Evolutionary conservation across 1,284 basidiomycete species (phyloP), one percentile per base, ranked within the genome.

Genomic region (Leccinum angustisporum): DNA sequence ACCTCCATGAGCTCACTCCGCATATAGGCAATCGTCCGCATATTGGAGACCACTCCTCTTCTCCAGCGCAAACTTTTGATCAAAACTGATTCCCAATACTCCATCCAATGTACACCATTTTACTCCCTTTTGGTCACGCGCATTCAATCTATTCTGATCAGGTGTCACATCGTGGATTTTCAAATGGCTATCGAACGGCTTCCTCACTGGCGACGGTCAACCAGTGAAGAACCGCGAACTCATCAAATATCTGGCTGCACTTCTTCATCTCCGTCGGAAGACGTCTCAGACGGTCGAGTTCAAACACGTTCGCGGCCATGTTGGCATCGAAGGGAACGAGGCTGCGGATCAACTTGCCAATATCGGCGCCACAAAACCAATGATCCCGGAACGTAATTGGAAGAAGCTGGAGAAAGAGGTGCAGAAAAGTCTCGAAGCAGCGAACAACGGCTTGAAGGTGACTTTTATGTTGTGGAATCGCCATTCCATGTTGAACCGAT

Each of bases 81-180:
- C 69, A 86, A 86, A 69, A 86, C 90, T 0, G 93, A 94, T 73
- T 94, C 91, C 1, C 73, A 81, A 53, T 95, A 94, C 70, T 86
- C 85, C 13, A 91, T 92, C 11, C 77, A 85, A 61, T 90, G 90
- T 91, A 61, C 34, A 77, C 66, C 62, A 54, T 21, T 21, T 53
- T 46, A 27, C 48, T 21, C 55, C 33, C 16, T 62, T 56, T 16
- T 55, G 14, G 11, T 55, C 30, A 16, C 59, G 0, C n/a, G 27
- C 50, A 14, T 58, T 70, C 63, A 63, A 30, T 13, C 6, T 53
- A 34, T 52, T 54, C 33, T 34, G 13, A 59, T 11, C 67, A 93
- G 91, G 87, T 67, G 78, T 93, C 64, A 71, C 75, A 0, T 69
- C 76, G 8, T 94, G 91, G 90, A 75, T 90, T n/a, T 76, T 72